Conservation (phyloP, 1,284 basidiomycete species). For the Hypsizygus ulmarius region DNA sequence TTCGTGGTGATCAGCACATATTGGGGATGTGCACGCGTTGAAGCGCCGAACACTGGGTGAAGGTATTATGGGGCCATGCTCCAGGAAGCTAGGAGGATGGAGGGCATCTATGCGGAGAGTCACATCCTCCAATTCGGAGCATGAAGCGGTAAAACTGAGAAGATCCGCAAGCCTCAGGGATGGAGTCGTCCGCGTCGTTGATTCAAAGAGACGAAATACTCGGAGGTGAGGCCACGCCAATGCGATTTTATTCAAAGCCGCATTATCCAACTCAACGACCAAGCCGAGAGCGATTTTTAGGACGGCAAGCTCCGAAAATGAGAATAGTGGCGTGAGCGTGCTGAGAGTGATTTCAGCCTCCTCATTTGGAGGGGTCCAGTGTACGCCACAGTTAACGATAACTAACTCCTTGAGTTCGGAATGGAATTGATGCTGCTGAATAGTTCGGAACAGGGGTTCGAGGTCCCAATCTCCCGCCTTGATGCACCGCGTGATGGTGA, state of each 20-base stretch:
- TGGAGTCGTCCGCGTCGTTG: neutral
- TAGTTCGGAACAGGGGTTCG: neutral
- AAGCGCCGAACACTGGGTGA: neutral
- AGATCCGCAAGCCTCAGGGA: neutral
- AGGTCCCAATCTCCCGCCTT: constrained; percentile 1
- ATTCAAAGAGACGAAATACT: constrained; percentile 1
- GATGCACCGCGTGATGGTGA: neutral
- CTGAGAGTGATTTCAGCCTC: neutral
- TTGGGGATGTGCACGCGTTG: constrained; percentile 2
- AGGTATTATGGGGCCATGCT: neutral
- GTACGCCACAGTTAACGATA: neutral
- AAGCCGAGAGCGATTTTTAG: constrained; percentile 1
- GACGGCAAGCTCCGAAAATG: neutral
- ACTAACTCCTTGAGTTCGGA: neutral
- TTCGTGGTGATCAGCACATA: neutral
- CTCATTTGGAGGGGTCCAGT: neutral
- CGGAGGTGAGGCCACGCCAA: constrained; percentile 3
- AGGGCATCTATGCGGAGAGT: constrained; percentile 4
- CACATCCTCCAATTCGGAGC: neutral
- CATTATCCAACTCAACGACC: neutral
- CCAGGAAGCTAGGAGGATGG: neutral
- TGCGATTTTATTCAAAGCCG: constrained; percentile 4
- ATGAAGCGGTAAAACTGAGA: neutral
- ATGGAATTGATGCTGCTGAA: neutral
- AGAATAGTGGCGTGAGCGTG: constrained; percentile 2